These are phyloP conservation scores for Pseudofabraea citricarpa DNA, from an alignment of 2,329 filamentous ascomycete species.

Conservation along the genomic window DNA sequence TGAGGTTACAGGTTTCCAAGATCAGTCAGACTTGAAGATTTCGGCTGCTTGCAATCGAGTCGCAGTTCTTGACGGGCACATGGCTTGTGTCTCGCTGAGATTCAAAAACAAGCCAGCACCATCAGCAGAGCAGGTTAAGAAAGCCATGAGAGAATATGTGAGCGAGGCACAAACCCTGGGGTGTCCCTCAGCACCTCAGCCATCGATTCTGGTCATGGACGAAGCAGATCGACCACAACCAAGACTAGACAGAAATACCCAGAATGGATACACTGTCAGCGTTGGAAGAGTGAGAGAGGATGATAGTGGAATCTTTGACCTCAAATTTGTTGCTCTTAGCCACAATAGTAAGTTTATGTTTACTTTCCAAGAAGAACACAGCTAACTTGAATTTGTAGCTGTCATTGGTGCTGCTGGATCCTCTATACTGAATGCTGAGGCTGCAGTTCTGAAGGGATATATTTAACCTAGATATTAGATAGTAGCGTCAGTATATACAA, in stretches of 20 bases:
- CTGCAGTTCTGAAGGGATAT: slow-evolving; percentile 83
- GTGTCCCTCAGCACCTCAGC: slow-evolving; percentile 78
- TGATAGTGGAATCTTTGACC: slow-evolving; percentile 83
- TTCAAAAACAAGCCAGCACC: slow-evolving; percentile 76
- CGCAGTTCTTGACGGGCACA: slow-evolving; percentile 92
- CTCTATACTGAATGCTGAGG: slow-evolving; percentile 91
- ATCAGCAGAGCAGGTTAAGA: slow-evolving; percentile 68
- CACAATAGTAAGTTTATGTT: slow-evolving; percentile 55
- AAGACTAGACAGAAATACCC: slow-evolving; percentile 79
- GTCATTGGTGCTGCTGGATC: slow-evolving; percentile 96
- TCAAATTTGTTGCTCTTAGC: slow-evolving; percentile 90
- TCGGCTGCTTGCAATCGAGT: slow-evolving; percentile 91
- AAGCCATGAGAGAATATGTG: slow-evolving; percentile 74
- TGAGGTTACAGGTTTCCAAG: slow-evolving; percentile 68
- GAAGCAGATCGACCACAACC: slow-evolving; percentile 89
- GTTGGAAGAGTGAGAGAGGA: slow-evolving; percentile 80
- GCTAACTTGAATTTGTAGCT: slow-evolving; percentile 40
- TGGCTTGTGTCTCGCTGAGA: slow-evolving; percentile 82
- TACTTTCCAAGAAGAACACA: neutral
- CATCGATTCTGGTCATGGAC: slow-evolving; percentile 83
- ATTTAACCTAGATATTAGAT: slow-evolving; percentile 41
- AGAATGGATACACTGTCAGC: slow-evolving; percentile 83
- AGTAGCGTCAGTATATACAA: no score
- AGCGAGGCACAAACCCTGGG: slow-evolving; percentile 78
- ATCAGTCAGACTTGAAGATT: slow-evolving; percentile 70